Evolutionary conservation across 179 eudicot species (phyloP), one percentile per base, ranked within the genome.

Genomic region (Gypsophila paniculata): DNA sequence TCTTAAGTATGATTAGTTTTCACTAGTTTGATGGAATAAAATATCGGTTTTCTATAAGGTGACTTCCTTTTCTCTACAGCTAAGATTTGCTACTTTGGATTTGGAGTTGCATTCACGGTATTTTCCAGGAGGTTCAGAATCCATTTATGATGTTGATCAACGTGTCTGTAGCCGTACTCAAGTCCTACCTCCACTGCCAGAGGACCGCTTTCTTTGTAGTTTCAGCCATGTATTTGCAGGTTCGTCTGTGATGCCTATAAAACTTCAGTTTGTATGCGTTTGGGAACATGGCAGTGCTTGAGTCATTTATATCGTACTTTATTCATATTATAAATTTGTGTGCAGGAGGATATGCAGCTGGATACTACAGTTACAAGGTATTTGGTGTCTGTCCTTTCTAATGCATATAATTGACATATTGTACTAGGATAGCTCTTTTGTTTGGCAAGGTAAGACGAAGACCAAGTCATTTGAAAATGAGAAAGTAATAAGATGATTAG

Each of bases 331-430:
- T 65, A 60, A 18, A 68, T 61, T 78, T 44, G 44, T 53, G 78
- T 44, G 42, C 82, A 90, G 96, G 96, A 69, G 96, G 97, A 74
- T 95, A 95, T 85, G 96, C 99, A 10, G 99, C 99, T 81, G 99
- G 99, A 64, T 95, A 93, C 76, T 95, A 95, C 81, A 95, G 99
- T 78, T 95, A 95, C 83, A 93, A 93, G 99, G 98, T 93, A 91
- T 57, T 34, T 38, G 26, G 4, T 63, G 8, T n/a, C 57, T 69
- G 34, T 18, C 21, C 18, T 36, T 25, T 34, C 51, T 70, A 74
- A 66, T 18, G 39, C 51, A 57, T 34, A 58, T 57, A 52, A 26
- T 68, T 26, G 25, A 19, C 15, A 9, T 61, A 49, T 64, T 64
- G 23, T 39, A 18, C 19, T 19, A 62, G 34, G 49, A 52, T 19